Evolutionary conservation across 169 alveolate genomes (phyloP).

Genomic region (Hepatocystis sp.): DNA sequence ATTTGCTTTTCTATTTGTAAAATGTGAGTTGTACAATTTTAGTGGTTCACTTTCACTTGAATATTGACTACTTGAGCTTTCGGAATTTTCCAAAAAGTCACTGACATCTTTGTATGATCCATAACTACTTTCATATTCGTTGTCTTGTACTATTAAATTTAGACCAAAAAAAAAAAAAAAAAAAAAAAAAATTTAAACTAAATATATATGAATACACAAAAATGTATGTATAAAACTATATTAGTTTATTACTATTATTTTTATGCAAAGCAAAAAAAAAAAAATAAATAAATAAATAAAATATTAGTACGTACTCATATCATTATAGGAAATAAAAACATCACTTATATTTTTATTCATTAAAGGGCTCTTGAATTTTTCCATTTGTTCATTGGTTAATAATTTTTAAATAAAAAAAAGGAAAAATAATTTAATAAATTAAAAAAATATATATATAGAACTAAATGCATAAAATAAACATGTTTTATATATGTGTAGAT

Average conservation of each 20-base stretch:
- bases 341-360: slow-evolving; percentile 32
- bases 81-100: slow-evolving; percentile 46
- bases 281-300: no score
- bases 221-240: no score
- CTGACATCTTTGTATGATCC: slow-evolving; percentile 64
- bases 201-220: no score
- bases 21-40: slow-evolving; percentile 6
- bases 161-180: slow-evolving; percentile 11
- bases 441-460: no score
- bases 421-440: slow-evolving; percentile 8
- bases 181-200: background rate
- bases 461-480: no score
- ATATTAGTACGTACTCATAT: slow-evolving; percentile 68
- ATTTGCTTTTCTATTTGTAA: slow-evolving; percentile 36
- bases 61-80: slow-evolving; percentile 23
- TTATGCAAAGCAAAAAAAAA: background rate
- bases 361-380: slow-evolving; percentile 13
- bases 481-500: no score
- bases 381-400: slow-evolving; percentile 9
- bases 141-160: slow-evolving; percentile 54
- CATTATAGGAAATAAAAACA: slow-evolving; percentile 69
- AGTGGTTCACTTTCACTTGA: slow-evolving; percentile 59
- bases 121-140: slow-evolving; percentile 30
- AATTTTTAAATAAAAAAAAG: background rate
- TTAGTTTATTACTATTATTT: no score